Base-by-base conservation (phyloP, 2,329 filamentous ascomycete species). In the Hypoxylon sp. region DNA sequence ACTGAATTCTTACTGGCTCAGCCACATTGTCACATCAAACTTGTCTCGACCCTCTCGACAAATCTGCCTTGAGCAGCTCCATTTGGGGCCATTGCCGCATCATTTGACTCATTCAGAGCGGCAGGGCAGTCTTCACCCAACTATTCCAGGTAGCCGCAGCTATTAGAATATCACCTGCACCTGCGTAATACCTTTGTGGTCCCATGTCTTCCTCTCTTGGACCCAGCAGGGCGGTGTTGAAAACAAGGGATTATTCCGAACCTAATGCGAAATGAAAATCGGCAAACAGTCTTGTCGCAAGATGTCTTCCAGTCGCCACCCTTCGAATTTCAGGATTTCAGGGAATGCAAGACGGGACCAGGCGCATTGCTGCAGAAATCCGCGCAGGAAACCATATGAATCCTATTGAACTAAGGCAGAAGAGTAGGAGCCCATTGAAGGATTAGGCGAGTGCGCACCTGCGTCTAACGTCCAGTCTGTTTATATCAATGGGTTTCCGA, bases 41-140 rank as follows among this genome's bases (percentile, higher is more conserved):
- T 30, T 32, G 16, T 57, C 51, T 19, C 39, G 25, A 43, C n/a
- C n/a, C n/a, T n/a, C n/a, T n/a, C 6, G 25, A 27, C 39, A 65
- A n/a, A 63, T 65, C 66, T 65, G 66, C 63, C 66, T 68, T 63
- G 54, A 55, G 23, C 21, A n/a, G n/a, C 34, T 45, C 37, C 37
- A 41, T 41, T 21, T 41, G 16, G 37, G 37, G 7, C n/a, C 25
- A 63, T 63, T 68, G 58, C 58, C 59, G 54, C 63, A 48, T 63
- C 45, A 60, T 41, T 68, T 65, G 65, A 68, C 61, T 65, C 61
- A 62, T 45, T 52, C 19, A 30, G 27, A 37, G 51, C 34, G 47
- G 65, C 52, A 61, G 50, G 50, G 29, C 65, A 58, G 54, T 16
- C 45, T 30, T 48, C 21, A 47, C 52, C 53, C 30, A 45, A 56